Conservation (phyloP, 139 green algal species). For the Tetradesmus obliquus region DNA sequence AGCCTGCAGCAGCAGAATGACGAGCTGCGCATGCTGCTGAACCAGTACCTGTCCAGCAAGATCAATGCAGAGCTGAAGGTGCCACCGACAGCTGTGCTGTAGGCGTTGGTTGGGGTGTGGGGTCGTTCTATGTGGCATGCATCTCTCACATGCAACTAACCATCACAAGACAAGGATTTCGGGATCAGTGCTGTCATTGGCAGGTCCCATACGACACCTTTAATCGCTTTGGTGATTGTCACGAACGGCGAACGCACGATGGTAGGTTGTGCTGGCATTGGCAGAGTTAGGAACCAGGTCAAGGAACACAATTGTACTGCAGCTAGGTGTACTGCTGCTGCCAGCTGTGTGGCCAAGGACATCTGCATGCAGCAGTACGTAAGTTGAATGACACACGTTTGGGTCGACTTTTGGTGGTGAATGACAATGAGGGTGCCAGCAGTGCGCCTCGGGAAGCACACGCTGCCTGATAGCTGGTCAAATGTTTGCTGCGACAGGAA, state of each 20-base stretch:
- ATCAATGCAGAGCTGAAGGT: constrained; percentile 84
- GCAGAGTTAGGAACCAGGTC: too few relatives aligned
- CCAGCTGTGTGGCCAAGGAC: not conserved
- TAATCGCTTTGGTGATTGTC: too few relatives aligned
- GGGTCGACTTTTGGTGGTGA: too few relatives aligned
- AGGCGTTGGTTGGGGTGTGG: not conserved
- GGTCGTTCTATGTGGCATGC: not conserved
- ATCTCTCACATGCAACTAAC: too few relatives aligned
- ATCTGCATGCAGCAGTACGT: not conserved
- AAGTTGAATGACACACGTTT: too few relatives aligned
- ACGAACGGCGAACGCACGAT: too few relatives aligned
- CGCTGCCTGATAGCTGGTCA: not conserved
- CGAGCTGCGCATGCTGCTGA: constrained; percentile 81
- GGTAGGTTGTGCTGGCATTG: too few relatives aligned
- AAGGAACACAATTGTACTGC: not conserved
- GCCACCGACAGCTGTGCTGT: constrained; percentile 73
- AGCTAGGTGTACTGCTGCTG: not conserved
- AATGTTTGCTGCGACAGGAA: not conserved
- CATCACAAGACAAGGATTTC: too few relatives aligned
- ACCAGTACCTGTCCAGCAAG: constrained; percentile 77
- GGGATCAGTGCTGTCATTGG: too few relatives aligned
- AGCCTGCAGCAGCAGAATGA: constrained; percentile 79
- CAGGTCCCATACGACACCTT: too few relatives aligned
- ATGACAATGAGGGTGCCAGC: not conserved
- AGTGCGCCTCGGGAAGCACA: not conserved